Percentiles rank a stretch among this genome's conserved stretches.
These are phyloP conservation scores for Penicillium samsonianum DNA, from an alignment of 495 filamentous ascomycete genomes.

Conservation along the genomic window DNA sequence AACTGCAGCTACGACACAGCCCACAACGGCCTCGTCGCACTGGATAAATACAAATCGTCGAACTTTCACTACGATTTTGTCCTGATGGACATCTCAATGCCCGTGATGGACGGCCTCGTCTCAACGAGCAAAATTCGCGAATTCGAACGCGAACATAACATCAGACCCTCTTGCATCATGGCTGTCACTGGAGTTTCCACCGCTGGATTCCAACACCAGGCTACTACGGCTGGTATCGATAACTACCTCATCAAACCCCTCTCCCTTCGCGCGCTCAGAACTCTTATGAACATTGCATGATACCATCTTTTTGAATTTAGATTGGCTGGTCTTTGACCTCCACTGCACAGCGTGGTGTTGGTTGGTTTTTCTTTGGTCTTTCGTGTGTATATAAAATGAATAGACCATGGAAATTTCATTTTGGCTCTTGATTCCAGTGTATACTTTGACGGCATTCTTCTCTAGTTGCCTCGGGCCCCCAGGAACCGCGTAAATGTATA, in stretches of 20 bases:
- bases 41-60: slow-evolving; percentile 51
- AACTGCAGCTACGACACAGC: slow-evolving; percentile 54
- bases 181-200: slow-evolving; percentile 52
- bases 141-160: slow-evolving; percentile 41
- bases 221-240: slow-evolving; percentile 46
- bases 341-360: slow-evolving; percentile 1
- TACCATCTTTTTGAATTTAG: slow-evolving; percentile 11
- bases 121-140: slow-evolving; percentile 57
- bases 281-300: slow-evolving; percentile 38
- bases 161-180: slow-evolving; percentile 41
- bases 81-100: slow-evolving; percentile 69
- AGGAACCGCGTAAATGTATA: neutral
- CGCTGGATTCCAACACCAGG: slow-evolving; percentile 42
- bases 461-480: neutral
- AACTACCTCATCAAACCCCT: slow-evolving; percentile 54
- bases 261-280: slow-evolving; percentile 43
- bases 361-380: neutral
- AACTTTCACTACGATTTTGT: slow-evolving; percentile 48
- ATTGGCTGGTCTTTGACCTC: neutral
- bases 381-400: neutral
- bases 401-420: neutral
- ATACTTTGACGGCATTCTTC: neutral
- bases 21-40: slow-evolving; percentile 57
- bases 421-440: neutral
- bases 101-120: slow-evolving; percentile 63